Conservation (phyloP, 2,329 filamentous ascomycete genomes). For the Aureobasidium sp. region DNA sequence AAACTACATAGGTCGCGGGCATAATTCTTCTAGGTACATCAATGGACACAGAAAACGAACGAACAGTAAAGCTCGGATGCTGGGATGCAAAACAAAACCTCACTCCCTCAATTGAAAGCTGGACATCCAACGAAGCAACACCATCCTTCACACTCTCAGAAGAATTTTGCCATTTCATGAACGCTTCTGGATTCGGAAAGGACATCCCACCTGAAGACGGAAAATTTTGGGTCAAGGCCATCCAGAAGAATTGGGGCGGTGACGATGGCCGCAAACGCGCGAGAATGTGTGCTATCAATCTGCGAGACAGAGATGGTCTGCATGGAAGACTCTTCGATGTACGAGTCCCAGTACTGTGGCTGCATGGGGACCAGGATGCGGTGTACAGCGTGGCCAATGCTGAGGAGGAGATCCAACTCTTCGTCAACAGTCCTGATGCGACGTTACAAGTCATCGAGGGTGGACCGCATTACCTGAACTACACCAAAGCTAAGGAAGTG, state of each 20-base stretch:
- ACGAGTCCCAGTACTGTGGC: slow-evolving; percentile 45
- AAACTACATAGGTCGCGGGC: slow-evolving; percentile 37
- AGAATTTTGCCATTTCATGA: slow-evolving; percentile 40
- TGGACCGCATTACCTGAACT: slow-evolving; percentile 45
- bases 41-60: slow-evolving; percentile 43
- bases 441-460: slow-evolving; percentile 38
- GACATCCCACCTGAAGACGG: slow-evolving; percentile 30
- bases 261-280: slow-evolving; percentile 42
- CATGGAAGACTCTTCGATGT: slow-evolving; percentile 41
- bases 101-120: slow-evolving; percentile 32
- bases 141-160: slow-evolving; percentile 37
- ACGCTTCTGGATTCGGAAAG: slow-evolving; percentile 42
- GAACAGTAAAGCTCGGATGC: slow-evolving; percentile 39
- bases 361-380: slow-evolving; percentile 38
- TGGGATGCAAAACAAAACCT: slow-evolving; percentile 39
- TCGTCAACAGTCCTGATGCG: slow-evolving; percentile 38
- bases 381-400: slow-evolving; percentile 39
- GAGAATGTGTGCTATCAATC: slow-evolving; percentile 45
- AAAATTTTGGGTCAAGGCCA: slow-evolving; percentile 39
- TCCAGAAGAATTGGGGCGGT: slow-evolving; percentile 41
- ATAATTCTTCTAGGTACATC: slow-evolving; percentile 48
- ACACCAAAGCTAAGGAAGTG: slow-evolving; percentile 41
- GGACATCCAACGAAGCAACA: slow-evolving; percentile 33
- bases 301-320: slow-evolving; percentile 43
- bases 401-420: slow-evolving; percentile 42